Evolutionary conservation across 2,329 filamentous ascomycete species (phyloP), one percentile per base, ranked within the genome.

Genomic region (Fusarium nelsonii): DNA sequence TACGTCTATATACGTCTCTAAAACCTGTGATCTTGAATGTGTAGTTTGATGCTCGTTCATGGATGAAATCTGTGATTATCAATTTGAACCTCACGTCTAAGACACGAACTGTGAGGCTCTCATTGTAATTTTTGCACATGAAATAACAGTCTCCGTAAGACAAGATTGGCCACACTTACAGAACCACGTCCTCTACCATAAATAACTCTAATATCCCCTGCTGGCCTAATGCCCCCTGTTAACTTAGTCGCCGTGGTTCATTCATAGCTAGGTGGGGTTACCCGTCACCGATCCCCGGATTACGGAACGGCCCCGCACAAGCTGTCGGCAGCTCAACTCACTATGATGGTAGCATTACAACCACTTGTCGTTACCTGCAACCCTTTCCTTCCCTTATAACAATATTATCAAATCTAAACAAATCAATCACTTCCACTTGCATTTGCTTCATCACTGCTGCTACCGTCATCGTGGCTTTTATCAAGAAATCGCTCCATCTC

Each of bases 301-400:
- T 55, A 53, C 62, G 59, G 72, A 49, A 46, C 66, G 68, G 72
- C 73, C 73, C 73, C 72, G 73, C 73, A 73, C 58, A 62, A 56
- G 63, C 65, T 73, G 15, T 58, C 53, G 48, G 56, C 40, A 59
- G 58, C 57, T 66, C 53, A 54, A 56, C 50, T 30, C 64, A 62
- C 34, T 49, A 71, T 72, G 59, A 73, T 72, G 63, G 32, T 41
- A 63, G 41, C 23, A 66, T 61, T 64, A 48, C 54, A 54, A 14
- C 30, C 6, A 10, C 28, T 33, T 28, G 30, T 39, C 44, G 14
- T 36, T 30, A 37, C 40, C 23, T 34, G 7, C 41, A 11, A 11
- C 28, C 20, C 32, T n/a, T 14, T 15, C 64, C 30, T 41, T 33
- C 23, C 36, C 26, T 36, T 36, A 12, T 7, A 3, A 20, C 14